Conservation (phyloP, 1,284 basidiomycete genomes). For the Leccinum variabile region DNA sequence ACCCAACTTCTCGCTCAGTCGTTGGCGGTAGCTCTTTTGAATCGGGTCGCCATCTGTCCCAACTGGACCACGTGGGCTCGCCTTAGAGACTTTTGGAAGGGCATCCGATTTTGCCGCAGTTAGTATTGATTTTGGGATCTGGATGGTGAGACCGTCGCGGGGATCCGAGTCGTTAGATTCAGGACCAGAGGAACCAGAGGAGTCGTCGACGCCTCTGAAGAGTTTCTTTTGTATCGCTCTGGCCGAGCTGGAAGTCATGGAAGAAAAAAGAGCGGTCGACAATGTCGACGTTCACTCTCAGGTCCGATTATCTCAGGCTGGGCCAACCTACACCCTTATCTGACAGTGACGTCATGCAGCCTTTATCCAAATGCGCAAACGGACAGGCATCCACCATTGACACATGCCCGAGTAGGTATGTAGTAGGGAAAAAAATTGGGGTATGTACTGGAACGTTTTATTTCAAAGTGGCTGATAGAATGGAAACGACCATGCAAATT, state of each 20-base stretch:
- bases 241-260: constrained; percentile 43
- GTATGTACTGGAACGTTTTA: constrained; percentile 29
- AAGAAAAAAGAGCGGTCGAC: background rate
- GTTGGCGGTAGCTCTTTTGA: constrained; percentile 50
- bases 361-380: constrained; percentile 15
- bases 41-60: constrained; percentile 26
- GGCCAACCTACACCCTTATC: constrained; percentile 5
- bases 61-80: constrained; percentile 33
- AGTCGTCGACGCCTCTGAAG: constrained; percentile 53
- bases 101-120: constrained; percentile 33
- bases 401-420: constrained; percentile 1
- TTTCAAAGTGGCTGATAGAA: constrained; percentile 14
- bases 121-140: constrained; percentile 63
- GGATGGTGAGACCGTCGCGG: constrained; percentile 62
- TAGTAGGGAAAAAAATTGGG: constrained; percentile 10
- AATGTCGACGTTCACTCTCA: background rate
- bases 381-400: background rate
- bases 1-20: constrained; percentile 60
- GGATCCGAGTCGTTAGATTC: constrained; percentile 32
- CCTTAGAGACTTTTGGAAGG: constrained; percentile 49
- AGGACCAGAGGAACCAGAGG: constrained; percentile 20
- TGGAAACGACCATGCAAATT: constrained; percentile 24
- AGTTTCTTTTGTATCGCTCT: constrained; percentile 77
- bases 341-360: constrained; percentile 25
- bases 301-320: constrained; percentile 1